Evolutionary conservation across 352 stramenopile species (phyloP), one percentile per base, ranked within the genome.

Genomic region (Globisporangium nunn): DNA sequence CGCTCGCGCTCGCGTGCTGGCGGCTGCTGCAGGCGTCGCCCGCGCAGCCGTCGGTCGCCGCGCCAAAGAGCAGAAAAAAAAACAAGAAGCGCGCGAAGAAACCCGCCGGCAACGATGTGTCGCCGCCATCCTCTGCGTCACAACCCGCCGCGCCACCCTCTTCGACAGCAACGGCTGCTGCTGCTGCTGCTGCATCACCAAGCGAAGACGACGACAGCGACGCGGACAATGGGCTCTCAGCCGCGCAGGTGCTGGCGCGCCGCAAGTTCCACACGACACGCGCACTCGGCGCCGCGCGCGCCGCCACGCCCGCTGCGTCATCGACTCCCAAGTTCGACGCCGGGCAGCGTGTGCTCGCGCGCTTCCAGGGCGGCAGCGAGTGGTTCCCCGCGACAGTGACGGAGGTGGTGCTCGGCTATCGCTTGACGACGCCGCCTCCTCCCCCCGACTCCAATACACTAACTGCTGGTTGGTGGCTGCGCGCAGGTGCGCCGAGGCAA

Each of bases 361-460:
- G 77, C 31, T 93, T 85, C 54, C 56, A 78, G n/a, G 62, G 72
- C 50, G 75, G 75, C 1, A 54, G 48, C 3, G 60, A 80, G 17
- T 91, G 79, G 81, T 91, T 91, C 46, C 79, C 77, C 2, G 81
- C 77, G 4, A 75, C 53, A 4, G 71, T 93, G 30, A 46, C 75
- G 4, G 82, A 91, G 75, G 81, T 86, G 59, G 28, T 31, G 33
- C 43, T 18, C 15, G 15, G 23, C 23, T 10, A 29, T 5, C 30
- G 0, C 23, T 12, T 60, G 30, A 57, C 17, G 12, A 28, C 1
- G 41, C 23, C 23, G 1, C 23, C 23, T 23, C 23, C 23, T 23
- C 23, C 23, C 23, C 23, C 23, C 0, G 23, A 23, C 23, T 23
- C 23, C 23, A 10, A 1, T 49, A 6, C 17, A 3, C 4, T 28